A percentile compares a stretch with the other conserved stretches of the same genome.
phyloP scores from a whole-genome alignment of 345 rosid species.

The Camelina hispida region DNA sequence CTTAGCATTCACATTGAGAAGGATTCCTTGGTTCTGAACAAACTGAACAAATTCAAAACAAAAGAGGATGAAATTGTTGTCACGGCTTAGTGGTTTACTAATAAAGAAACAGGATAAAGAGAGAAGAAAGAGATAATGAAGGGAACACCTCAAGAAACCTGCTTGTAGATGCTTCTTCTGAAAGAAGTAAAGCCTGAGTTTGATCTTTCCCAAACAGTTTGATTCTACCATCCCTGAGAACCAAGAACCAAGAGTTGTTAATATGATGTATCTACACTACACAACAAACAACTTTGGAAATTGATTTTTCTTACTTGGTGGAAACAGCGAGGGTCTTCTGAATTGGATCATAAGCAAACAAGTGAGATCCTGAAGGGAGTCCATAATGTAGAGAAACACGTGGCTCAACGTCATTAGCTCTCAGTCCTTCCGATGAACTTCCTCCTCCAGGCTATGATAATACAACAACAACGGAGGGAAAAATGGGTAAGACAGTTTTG shows the following conservation, averaged over 20 bases:
- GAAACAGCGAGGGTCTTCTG: slow-evolving; percentile 80
- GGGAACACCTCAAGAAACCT: slow-evolving; percentile 69
- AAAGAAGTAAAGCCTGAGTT: slow-evolving; percentile 68
- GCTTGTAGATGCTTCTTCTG: slow-evolving; percentile 67
- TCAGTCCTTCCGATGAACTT: slow-evolving; percentile 56
- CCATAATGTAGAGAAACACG: slow-evolving; percentile 79
- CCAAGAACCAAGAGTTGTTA: background rate
- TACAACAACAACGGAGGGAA: slow-evolving; percentile 26
- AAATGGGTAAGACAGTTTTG: background rate
- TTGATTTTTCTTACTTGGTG: slow-evolving; percentile 54
- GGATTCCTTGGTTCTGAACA: slow-evolving; percentile 70
- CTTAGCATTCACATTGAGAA: slow-evolving; percentile 70
- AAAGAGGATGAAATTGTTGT: background rate
- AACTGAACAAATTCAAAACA: slow-evolving; percentile 53
- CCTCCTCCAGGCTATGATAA: slow-evolving; percentile 68
- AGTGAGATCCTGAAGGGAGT: slow-evolving; percentile 69
- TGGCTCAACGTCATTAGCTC: slow-evolving; percentile 80
- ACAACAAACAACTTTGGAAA: background rate
- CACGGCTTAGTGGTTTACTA: slow-evolving; percentile 13
- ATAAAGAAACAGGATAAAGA: background rate
- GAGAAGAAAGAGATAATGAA: slow-evolving; percentile 23
- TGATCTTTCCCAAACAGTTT: slow-evolving; percentile 78
- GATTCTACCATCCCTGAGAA: slow-evolving; percentile 79
- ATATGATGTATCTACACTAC: background rate
- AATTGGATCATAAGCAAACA: slow-evolving; percentile 68